Conservation (phyloP, 2,329 filamentous ascomycete genomes). For the Cordyceps fumosorosea region DNA sequence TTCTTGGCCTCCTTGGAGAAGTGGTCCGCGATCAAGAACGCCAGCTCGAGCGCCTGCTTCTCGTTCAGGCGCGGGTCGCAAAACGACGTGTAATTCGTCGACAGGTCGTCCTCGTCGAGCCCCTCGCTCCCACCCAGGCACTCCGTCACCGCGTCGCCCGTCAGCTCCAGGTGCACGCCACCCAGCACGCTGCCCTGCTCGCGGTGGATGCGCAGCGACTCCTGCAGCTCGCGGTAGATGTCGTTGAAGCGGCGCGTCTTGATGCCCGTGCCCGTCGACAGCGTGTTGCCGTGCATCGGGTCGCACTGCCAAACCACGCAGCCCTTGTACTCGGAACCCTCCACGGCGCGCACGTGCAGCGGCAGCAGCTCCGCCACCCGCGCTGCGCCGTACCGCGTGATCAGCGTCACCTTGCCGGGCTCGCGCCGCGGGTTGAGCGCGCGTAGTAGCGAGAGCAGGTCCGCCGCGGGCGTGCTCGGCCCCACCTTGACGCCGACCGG, state of each 20-base stretch:
- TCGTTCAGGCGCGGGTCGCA: conserved; percentile 95
- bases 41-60: conserved; percentile 93
- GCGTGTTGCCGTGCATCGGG: conserved; percentile 89
- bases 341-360: conserved; percentile 80
- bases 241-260: conserved; percentile 90
- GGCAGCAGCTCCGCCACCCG: conserved; percentile 73
- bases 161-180: conserved; percentile 90
- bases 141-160: conserved; percentile 92
- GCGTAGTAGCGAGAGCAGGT: conserved; percentile 73
- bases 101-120: conserved; percentile 79
- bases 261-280: conserved; percentile 65
- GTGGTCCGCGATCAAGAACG: conserved; percentile 86
- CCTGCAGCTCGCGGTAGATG: conserved; percentile 80
- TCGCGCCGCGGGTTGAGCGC: conserved; percentile 78
- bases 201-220: conserved; percentile 79
- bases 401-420: conserved; percentile 88
- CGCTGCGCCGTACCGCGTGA: conserved; percentile 83
- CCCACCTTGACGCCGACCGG: conserved; percentile 96
- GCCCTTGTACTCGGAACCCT: conserved; percentile 61
- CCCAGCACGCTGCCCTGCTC: conserved; percentile 80
- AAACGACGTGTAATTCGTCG: conserved; percentile 88
- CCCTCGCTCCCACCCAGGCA: conserved; percentile 87
- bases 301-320: conserved; percentile 95
- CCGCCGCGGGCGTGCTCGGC: conserved; percentile 68
- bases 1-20: conserved; percentile 40